Conservation (phyloP, 805 yeast genomes). For the Saturnispora besseyi region DNA sequence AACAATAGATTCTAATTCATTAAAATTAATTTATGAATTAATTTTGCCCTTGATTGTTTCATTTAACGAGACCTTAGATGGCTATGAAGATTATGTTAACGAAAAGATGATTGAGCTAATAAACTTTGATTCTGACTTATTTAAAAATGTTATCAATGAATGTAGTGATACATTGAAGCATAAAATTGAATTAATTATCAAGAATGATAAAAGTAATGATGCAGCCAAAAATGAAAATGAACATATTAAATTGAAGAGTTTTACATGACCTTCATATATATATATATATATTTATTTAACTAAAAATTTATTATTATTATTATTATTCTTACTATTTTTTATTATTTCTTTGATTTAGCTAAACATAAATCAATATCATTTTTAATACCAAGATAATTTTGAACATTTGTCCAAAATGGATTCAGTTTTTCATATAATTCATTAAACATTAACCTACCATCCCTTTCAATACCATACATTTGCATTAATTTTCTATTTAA, state of each 20-base stretch:
- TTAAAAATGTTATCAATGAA: slow-evolving; percentile 37
- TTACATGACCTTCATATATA: slow-evolving; percentile 22
- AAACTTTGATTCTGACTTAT: slow-evolving; percentile 34
- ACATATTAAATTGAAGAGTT: slow-evolving; percentile 46
- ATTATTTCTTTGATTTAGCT: slow-evolving; percentile 7
- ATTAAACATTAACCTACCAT: slow-evolving; percentile 12
- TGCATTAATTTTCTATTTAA: slow-evolving; percentile 16
- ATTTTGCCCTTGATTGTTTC: slow-evolving; percentile 25
- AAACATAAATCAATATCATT: slow-evolving; percentile 11
- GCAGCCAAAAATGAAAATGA: slow-evolving; percentile 16
- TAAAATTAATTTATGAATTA: slow-evolving; percentile 25
- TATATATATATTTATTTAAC: slow-evolving; percentile 5
- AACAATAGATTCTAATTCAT: slow-evolving; percentile 15
- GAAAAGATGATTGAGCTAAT: slow-evolving; percentile 41
- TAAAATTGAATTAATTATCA: slow-evolving; percentile 36
- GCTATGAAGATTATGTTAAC: slow-evolving; percentile 33
- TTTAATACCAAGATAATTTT: slow-evolving; percentile 8
- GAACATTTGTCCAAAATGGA: neutral
- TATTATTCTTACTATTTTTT: neutral
- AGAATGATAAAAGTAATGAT: slow-evolving; percentile 20
- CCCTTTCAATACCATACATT: slow-evolving; percentile 12
- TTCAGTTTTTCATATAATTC: slow-evolving; percentile 1
- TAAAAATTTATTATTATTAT: neutral
- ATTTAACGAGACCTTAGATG: slow-evolving; percentile 21
- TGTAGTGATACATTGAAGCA: slow-evolving; percentile 34